phyloP scores from a whole-genome alignment of 1,284 basidiomycete species.

The Sparassis latifolia region DNA sequence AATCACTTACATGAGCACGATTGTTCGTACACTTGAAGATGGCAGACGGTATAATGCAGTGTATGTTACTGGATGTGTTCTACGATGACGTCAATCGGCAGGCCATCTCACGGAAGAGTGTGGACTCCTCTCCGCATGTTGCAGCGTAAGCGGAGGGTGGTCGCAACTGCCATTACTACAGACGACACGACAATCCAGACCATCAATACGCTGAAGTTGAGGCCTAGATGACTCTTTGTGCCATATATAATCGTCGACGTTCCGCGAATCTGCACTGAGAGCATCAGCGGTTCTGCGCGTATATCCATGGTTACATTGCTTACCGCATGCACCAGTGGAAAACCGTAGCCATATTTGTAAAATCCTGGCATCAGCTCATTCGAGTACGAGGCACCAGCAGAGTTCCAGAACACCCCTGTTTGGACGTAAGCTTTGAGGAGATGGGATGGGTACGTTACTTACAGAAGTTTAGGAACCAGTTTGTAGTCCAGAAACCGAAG shows the following conservation, averaged over 20 bases:
- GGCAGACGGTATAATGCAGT: too few relatives aligned
- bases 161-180: not conserved
- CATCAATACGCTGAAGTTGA: constrained; percentile 1
- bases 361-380: constrained; percentile 1
- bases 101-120: not conserved
- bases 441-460: not conserved
- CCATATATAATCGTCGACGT: constrained; percentile 2
- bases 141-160: not conserved
- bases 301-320: not conserved
- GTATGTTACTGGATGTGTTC: too few relatives aligned
- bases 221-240: constrained; percentile 1
- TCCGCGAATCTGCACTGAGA: not conserved
- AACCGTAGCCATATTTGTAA: not conserved
- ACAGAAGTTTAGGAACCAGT: constrained; percentile 4
- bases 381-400: not conserved
- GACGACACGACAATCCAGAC: not conserved
- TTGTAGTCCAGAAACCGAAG: not conserved
- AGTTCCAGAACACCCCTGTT: constrained; percentile 2
- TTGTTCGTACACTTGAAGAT: too few relatives aligned
- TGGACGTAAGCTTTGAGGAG: not conserved
- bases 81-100: too few relatives aligned
- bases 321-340: constrained; percentile 1
- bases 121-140: constrained; percentile 1
- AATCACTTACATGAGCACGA: too few relatives aligned
- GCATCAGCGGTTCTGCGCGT: not conserved